phyloP scores from a whole-genome alignment of 2,329 filamentous ascomycete species.

The Ceratocystiopsis sp. region DNA sequence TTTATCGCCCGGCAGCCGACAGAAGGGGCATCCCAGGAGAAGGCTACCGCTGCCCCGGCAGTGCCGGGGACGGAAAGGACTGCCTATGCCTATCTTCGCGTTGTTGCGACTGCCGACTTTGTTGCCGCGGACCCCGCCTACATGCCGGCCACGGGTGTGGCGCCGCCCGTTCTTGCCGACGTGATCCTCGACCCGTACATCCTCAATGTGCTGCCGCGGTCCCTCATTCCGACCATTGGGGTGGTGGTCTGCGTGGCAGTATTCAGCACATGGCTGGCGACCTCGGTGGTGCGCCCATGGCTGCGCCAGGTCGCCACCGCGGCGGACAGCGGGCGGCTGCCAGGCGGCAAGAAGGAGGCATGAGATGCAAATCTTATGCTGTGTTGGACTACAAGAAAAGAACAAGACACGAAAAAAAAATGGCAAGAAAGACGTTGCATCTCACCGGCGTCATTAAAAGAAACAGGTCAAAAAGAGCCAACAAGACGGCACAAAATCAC shows the following conservation, averaged over 20 bases:
- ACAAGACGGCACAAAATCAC: not conserved
- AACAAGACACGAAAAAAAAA: not conserved
- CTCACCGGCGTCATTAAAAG: too few species aligned
- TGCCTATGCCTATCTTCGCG: conserved; percentile 44
- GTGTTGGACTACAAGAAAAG: too few species aligned
- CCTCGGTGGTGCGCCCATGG: conserved; percentile 18
- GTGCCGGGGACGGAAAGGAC: not conserved
- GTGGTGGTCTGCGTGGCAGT: conserved; percentile 51
- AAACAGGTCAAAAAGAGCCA: not conserved
- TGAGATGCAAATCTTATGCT: too few species aligned
- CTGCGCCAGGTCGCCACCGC: conserved; percentile 13
- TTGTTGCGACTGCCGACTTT: conserved; percentile 69
- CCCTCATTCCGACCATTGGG: conserved; percentile 51
- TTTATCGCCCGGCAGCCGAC: conserved; percentile 23
- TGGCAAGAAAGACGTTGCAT: too few species aligned
- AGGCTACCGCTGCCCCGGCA: too few species aligned
- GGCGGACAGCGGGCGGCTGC: too few species aligned
- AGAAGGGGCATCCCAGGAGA: too few species aligned
- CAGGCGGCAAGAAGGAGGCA: too few species aligned
- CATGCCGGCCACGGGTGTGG: conserved; percentile 41
- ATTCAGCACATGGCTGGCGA: conserved; percentile 24
- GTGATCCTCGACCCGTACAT: conserved; percentile 69
- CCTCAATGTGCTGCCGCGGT: conserved; percentile 61
- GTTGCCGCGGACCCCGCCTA: conserved; percentile 56
- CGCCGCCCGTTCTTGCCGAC: conserved; percentile 62